Base-by-base conservation (phyloP, 2,329 filamentous ascomycete species). In the Aspergillus transmontanensis region DNA sequence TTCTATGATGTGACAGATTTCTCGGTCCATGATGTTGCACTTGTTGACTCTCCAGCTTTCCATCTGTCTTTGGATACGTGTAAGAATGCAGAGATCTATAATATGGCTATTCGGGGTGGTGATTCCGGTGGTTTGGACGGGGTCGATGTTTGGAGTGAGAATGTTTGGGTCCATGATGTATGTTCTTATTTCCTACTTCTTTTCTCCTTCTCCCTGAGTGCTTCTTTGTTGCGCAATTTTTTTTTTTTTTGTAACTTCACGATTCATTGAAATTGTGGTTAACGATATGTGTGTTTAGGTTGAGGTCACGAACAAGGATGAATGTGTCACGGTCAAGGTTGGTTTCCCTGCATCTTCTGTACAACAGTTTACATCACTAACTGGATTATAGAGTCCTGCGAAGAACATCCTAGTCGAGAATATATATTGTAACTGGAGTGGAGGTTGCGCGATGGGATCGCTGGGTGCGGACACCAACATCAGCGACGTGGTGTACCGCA, bases 361-460 rank as follows among this genome's bases (percentile, higher is more conserved):
- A 48, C 12, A 23, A 23, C 6, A 7, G 23, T 16, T 3, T 48
- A 26, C 6, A 19, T 45, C 10, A 12, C 11, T 21, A n/a, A 50
- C 19, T 34, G 23, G 34, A 36, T 21, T 43, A 23, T 53, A 82
- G 80, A 81, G 77, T 55, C 82, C 83, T 0, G 76, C 84, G 3
- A 77, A 81, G 57, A 82, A 87, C 70, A 81, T 88, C 41, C 78
- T 87, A 16, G 74, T 88, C 45, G 86, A 89, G 68, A 84, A 83
- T 65, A 80, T 88, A 63, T 85, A 86, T 76, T 88, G 86, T 77
- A 88, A 88, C 77, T 85, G 82, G 82, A 84, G 80, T n/a, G 86
- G 85, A n/a, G 85, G 84, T 53, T 86, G 84, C 66, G 85, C 82
- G 12, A 84, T 89, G 68, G 86, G 86, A 43, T 86, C 84, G 3